These are phyloP conservation scores for Eucalyptus polyanthemos DNA, from an alignment of 345 rosid genomes.

Conservation along the genomic window DNA sequence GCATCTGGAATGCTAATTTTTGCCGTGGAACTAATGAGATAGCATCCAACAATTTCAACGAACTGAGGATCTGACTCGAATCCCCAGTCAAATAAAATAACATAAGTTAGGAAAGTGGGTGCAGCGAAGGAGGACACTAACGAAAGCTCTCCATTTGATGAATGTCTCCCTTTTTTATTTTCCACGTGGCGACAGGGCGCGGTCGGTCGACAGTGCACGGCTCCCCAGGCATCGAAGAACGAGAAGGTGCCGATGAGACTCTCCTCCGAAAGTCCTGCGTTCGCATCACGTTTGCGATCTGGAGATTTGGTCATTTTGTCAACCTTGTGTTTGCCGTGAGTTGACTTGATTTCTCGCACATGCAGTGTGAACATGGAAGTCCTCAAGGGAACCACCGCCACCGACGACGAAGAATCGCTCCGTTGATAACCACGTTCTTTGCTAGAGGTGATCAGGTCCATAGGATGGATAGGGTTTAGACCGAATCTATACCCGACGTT, in stretches of 20 bases:
- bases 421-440: neutral
- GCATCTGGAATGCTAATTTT: neutral
- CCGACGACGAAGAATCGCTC: neutral
- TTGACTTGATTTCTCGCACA: neutral
- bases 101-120: neutral
- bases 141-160: neutral
- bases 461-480: fast-evolving
- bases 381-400: neutral
- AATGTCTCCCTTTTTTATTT: neutral
- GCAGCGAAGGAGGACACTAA: neutral
- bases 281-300: neutral
- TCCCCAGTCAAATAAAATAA: neutral
- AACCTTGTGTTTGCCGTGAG: neutral
- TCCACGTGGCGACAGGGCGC: neutral
- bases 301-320: neutral
- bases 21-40: neutral
- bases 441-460: fast-evolving
- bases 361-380: neutral
- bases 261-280: neutral
- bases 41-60: neutral
- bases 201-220: neutral
- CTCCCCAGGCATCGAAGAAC: neutral
- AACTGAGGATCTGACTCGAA: neutral
- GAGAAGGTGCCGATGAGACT: neutral
- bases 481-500: fast-evolving